Percentiles rank a stretch among this genome's conserved stretches.
These are phyloP conservation scores for Podospora pseudocomata DNA, from an alignment of 495 filamentous ascomycete species.

Conservation along the genomic window DNA sequence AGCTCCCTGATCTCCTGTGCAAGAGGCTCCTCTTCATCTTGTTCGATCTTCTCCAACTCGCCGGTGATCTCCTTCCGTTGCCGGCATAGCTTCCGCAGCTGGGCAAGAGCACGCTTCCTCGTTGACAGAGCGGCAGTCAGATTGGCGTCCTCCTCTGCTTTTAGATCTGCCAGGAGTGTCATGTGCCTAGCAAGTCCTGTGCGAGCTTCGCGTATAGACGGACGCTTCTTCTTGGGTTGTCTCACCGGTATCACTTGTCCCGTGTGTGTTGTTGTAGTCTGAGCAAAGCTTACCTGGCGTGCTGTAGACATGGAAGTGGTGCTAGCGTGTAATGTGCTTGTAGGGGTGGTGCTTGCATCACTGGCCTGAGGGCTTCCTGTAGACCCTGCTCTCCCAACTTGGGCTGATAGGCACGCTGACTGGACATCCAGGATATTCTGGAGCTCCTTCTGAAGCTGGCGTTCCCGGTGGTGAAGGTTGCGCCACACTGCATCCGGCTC, in stretches of 20 bases:
- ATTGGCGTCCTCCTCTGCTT: constrained; percentile 64
- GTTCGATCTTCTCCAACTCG: constrained; percentile 41
- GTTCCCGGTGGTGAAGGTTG: constrained; percentile 46
- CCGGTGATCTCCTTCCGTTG: constrained; percentile 45
- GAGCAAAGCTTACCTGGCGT: constrained; percentile 27
- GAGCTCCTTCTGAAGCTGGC: constrained; percentile 66
- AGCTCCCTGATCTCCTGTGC: constrained; percentile 55
- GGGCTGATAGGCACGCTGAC: constrained; percentile 61
- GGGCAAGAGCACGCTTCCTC: constrained; percentile 55
- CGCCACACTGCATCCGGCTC: constrained; percentile 37
- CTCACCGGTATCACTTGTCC: constrained; percentile 57
- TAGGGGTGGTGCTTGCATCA: constrained; percentile 41
- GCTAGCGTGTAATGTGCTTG: constrained; percentile 12
- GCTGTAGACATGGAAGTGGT: background rate
- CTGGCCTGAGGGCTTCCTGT: constrained; percentile 24
- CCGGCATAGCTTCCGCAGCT: constrained; percentile 57
- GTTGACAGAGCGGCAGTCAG: constrained; percentile 55
- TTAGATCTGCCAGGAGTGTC: constrained; percentile 64
- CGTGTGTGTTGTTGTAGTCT: constrained; percentile 26
- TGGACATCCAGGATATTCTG: constrained; percentile 84
- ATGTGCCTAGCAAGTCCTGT: constrained; percentile 69
- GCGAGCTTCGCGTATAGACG: constrained; percentile 64
- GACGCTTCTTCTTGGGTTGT: constrained; percentile 54
- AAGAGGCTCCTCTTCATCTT: constrained; percentile 44
- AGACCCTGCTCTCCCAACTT: background rate